Evolutionary conservation across 1,139 yeast genomes (phyloP), one percentile per base, ranked within the genome.

Genomic region (Lodderomyces metapsilosis): DNA sequence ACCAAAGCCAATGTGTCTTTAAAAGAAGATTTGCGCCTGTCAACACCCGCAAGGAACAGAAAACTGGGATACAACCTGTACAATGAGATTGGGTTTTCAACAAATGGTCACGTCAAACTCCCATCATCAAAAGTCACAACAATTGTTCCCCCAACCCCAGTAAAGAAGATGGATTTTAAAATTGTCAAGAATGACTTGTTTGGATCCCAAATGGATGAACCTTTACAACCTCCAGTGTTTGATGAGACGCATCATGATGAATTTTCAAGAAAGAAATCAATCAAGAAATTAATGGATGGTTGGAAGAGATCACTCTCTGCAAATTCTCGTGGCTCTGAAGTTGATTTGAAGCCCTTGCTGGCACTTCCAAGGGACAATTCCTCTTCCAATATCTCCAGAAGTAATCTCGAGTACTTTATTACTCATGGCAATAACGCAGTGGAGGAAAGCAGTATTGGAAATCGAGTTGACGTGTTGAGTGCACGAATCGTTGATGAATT

Each of bases 401-500:
- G 51, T 35, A 47, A 47, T 22, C 36, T 48, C 28, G 44, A 52
- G 38, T 37, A 39, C 42, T 17, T 42, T 11, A 38, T 47, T 24
- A 34, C 34, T 1, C 38, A 40, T 37, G 49, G 50, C 4, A 46
- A 51, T 15, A 48, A 51, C 37, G 51, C 42, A 2, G 37, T 42
- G 12, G 52, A 46, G 11, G 50, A 52, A 18, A 13, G 56, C 16
- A 37, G 48, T 12, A 59, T 68, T 13, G 71, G 72, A 5, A 70
- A 70, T 3, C 74, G 83, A 49, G 74, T 84, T 41, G 97, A 88
- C 61, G 68, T 86, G 11, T 65, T 88, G 43, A 83, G 94, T 57
- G 92, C 94, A 2, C 68, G 94, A 50, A 84, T 88, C 1, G 75
- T 87, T 33, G 88, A 84, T 51, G 95, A 88, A 57, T 76, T 87